Conservation (phyloP, 2,329 filamentous ascomycete genomes). For the Pestalotiopsis sp. region DNA sequence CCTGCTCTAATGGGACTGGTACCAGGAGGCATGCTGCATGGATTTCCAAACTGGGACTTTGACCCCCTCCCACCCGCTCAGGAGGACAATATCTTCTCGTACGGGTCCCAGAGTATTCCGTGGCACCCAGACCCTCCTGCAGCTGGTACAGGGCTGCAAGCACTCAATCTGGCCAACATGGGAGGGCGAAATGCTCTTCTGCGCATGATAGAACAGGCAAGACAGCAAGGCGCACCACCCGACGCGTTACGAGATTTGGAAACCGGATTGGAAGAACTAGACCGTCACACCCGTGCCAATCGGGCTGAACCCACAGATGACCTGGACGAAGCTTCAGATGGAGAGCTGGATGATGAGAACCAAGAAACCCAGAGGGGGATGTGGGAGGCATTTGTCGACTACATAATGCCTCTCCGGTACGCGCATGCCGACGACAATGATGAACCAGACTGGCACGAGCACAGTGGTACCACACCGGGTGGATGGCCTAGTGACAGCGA, state of each 20-base stretch:
- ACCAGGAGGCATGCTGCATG: conserved; percentile 64
- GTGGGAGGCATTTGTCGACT: conserved; percentile 13
- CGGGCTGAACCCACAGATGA: conserved; percentile 8
- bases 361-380: conserved; percentile 9
- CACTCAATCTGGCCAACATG: conserved; percentile 11
- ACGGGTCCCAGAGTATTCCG: conserved; percentile 41
- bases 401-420: conserved; percentile 12
- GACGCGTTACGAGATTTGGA: conserved; percentile 21
- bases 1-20: conserved; percentile 70
- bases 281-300: conserved; percentile 14
- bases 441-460: background rate
- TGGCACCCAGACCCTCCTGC: conserved; percentile 36
- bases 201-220: conserved; percentile 21
- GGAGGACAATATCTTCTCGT: conserved; percentile 53
- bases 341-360: background rate
- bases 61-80: conserved; percentile 78
- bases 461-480: conserved; percentile 12
- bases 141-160: conserved; percentile 8
- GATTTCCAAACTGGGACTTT: conserved; percentile 71
- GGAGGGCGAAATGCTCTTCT: conserved; percentile 9
- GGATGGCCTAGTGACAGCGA: conserved; percentile 17
- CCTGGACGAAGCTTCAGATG: conserved; percentile 2
- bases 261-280: conserved; percentile 18
- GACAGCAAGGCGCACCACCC: conserved; percentile 20
- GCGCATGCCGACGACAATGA: background rate